Conservation (phyloP, 176 grass and related monocot genomes). For the Raddia guianensis region DNA sequence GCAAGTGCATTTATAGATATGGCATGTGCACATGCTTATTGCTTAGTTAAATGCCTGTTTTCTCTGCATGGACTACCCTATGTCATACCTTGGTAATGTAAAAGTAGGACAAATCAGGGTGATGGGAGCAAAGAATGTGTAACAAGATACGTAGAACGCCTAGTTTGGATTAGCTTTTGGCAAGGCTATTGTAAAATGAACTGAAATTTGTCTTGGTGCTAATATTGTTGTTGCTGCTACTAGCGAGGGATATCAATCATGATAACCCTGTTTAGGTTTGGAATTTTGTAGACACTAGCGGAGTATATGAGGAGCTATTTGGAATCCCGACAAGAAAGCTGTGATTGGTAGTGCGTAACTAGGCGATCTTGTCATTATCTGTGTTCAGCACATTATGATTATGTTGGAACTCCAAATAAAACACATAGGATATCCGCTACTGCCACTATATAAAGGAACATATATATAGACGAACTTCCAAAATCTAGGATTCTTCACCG, state of each 20-base stretch:
- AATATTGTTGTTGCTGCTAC: neutral
- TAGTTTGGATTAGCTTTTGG: slow-evolving; percentile 33
- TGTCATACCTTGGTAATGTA: slow-evolving; percentile 46
- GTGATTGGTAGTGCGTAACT: slow-evolving; percentile 39
- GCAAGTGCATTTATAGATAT: slow-evolving; percentile 34
- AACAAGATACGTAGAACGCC: slow-evolving; percentile 21
- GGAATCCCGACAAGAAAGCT: slow-evolving; percentile 31
- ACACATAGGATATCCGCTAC: slow-evolving; percentile 31
- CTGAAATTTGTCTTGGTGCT: neutral
- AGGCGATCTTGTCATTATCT: slow-evolving; percentile 34
- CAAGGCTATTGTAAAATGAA: slow-evolving; percentile 2
- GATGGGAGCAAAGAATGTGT: slow-evolving; percentile 38
- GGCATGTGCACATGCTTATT: slow-evolving; percentile 25
- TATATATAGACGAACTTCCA: slow-evolving; percentile 8
- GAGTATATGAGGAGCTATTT: slow-evolving; percentile 36
- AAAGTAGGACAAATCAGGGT: slow-evolving; percentile 41
- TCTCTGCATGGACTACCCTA: neutral
- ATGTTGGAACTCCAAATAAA: slow-evolving; percentile 28
- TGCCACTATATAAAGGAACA: slow-evolving; percentile 9
- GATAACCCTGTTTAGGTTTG: slow-evolving; percentile 2
- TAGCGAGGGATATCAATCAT: neutral
- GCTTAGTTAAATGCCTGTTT: slow-evolving; percentile 14
- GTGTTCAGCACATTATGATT: slow-evolving; percentile 27
- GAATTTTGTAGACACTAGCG: neutral
- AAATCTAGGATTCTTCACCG: slow-evolving; percentile 24